Evolutionary conservation across 306 rosid species (phyloP).

Genomic region (Abrus precatorius): DNA sequence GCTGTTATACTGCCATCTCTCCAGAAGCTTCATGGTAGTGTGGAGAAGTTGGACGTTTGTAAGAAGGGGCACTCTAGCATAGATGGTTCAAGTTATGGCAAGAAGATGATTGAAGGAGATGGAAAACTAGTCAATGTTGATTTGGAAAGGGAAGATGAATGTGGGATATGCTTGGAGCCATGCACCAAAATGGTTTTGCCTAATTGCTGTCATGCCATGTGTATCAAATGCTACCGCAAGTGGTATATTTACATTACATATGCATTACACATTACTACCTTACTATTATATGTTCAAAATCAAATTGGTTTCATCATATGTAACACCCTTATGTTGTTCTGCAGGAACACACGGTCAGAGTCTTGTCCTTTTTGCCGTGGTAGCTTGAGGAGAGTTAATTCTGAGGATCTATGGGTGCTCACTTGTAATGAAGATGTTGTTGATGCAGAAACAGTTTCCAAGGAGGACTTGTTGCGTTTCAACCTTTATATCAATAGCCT

Average conservation of each 20-base stretch:
- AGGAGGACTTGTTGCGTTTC: conserved; percentile 84
- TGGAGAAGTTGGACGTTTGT: conserved; percentile 63
- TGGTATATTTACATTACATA: conserved; percentile 55
- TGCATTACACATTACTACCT: neutral
- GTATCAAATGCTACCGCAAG: conserved; percentile 96
- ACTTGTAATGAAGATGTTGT: conserved; percentile 86
- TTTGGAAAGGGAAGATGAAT: conserved; percentile 90
- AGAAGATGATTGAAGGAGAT: conserved; percentile 63
- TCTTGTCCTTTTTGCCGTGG: conserved; percentile 98
- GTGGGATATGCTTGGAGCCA: conserved; percentile 96
- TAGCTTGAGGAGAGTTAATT: conserved; percentile 88
- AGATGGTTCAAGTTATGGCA: conserved; percentile 50
- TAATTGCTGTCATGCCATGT: conserved; percentile 96
- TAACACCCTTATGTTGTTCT: neutral
- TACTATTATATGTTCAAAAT: neutral
- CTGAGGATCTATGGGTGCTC: conserved; percentile 96
- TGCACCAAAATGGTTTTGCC: conserved; percentile 95
- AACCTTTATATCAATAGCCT: conserved; percentile 84
- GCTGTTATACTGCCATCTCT: conserved; percentile 93
- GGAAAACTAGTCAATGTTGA: conserved; percentile 58
- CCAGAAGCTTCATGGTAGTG: conserved; percentile 79
- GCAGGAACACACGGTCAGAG: conserved; percentile 84
- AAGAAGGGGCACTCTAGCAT: conserved; percentile 57
- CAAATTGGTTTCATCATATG: conserved; percentile 4
- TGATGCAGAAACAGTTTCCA: conserved; percentile 79